These are phyloP conservation scores for Pinus tabuliformis DNA, from an alignment of 75 land plant genomes.

Conservation along the genomic window DNA sequence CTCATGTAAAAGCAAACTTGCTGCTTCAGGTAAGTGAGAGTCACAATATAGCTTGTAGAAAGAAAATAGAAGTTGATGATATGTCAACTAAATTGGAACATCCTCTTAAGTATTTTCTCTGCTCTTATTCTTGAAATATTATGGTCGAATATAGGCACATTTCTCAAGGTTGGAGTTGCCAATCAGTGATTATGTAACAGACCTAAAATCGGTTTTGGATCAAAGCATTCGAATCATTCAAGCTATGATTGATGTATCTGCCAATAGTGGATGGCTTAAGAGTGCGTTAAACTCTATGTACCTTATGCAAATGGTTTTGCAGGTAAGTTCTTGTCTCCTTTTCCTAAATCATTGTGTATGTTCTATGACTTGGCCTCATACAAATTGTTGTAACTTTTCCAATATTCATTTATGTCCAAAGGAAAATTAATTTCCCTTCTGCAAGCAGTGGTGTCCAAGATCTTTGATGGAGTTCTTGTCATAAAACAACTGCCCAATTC, in stretches of 20 bases:
- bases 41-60: not conserved
- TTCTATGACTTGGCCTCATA: not conserved
- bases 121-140: not conserved
- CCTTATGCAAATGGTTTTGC: constrained; percentile 97
- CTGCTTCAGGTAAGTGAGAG: constrained; percentile 72
- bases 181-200: constrained; percentile 89
- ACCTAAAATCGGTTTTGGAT: constrained; percentile 95
- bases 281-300: constrained; percentile 85
- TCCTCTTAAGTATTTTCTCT: not conserved
- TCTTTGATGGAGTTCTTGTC: too few species aligned
- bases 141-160: constrained; percentile 67
- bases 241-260: constrained; percentile 97
- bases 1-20: constrained; percentile 93
- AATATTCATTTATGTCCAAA: not conserved
- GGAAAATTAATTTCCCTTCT: not conserved
- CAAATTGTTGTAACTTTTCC: not conserved
- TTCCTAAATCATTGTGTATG: not conserved
- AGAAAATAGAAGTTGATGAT: not conserved
- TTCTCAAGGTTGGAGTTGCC: constrained; percentile 88
- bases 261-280: constrained; percentile 98
- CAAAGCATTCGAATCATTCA: constrained; percentile 97
- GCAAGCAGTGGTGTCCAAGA: too few species aligned
- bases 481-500: too few species aligned
- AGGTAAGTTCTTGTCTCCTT: constrained; percentile 45
- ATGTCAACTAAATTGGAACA: not conserved